Evolutionary conservation across 2,329 filamentous ascomycete genomes (phyloP), one percentile per base, ranked within the genome.

Genomic region (Pezicula rhizophila): DNA sequence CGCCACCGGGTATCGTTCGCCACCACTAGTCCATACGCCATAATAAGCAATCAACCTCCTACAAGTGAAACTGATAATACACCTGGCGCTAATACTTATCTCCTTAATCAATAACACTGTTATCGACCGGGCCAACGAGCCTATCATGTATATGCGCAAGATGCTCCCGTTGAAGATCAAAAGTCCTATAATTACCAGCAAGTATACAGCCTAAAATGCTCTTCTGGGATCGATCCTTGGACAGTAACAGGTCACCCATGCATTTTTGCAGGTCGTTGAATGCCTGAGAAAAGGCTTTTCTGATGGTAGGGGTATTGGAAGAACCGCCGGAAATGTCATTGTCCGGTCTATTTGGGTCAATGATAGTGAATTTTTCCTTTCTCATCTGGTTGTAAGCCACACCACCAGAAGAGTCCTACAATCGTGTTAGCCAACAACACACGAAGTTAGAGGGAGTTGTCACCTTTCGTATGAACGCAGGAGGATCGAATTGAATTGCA

Each of bases 291-390:
- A 99, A 97, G 11, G 76, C 74, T n/a, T 73, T 64, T 55, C 88
- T 71, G 43, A 96, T 87, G 8, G 78, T 71, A 0, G 67, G 56
- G 7, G 86, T 87, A 56, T 88, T 86, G 41, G 74, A 77, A 0
- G 90, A 93, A 8, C 91, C 91, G 8, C 90, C 90, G 0, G 93
- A 85, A 23, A 99, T 93, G 61, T 99, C 93, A 64, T 97, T 97
- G 23, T 76, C 71, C 0, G 79, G 66, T 50, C 88, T 87, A 66
- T 97, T 96, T 0, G 93, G 93, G 62, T 99, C 93, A 50, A 96
- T 85, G 59, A 99, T 96, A 8, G 85, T 87, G 2, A 99, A 74
- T 1, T 89, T 82, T 45, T 85, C 75, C 12, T 66, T 68, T 60
- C 84, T 83, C 60, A 64, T 65, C 26, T 64, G 61, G 47, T 68